Conservation (phyloP, 352 stramenopile species). For the Phytophthora colocasiae region DNA sequence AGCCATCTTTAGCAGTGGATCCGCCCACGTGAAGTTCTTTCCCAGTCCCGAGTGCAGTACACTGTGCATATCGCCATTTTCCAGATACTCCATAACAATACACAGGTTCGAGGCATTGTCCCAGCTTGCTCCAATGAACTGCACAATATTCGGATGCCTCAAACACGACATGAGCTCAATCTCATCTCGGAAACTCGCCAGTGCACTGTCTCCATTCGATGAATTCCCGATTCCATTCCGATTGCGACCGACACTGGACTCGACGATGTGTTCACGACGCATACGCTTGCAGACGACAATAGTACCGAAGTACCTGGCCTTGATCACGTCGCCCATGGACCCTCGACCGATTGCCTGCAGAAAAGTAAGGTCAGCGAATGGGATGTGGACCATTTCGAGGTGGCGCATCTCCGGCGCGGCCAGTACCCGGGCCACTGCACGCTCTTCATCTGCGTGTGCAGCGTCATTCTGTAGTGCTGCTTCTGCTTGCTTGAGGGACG, state of each 20-base stretch:
- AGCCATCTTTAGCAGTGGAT: slow-evolving; percentile 89
- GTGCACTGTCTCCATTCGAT: slow-evolving; percentile 41
- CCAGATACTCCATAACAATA: slow-evolving; percentile 92
- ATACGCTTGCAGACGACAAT: slow-evolving; percentile 90
- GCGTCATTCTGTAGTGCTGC: slow-evolving; percentile 84
- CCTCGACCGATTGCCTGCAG: slow-evolving; percentile 80
- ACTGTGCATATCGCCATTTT: slow-evolving; percentile 90
- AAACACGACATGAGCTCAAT: slow-evolving; percentile 89
- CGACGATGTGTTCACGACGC: slow-evolving; percentile 83
- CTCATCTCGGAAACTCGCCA: slow-evolving; percentile 86
- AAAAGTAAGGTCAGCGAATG: slow-evolving; percentile 85
- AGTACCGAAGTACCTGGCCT: slow-evolving; percentile 88
- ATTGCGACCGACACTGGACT: slow-evolving; percentile 29
- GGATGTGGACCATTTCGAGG: slow-evolving; percentile 83
- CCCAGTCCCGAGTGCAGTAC: slow-evolving; percentile 85
- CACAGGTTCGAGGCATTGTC: slow-evolving; percentile 90
- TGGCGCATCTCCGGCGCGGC: slow-evolving; percentile 78
- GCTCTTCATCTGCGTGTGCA: slow-evolving; percentile 74
- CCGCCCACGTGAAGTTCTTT: slow-evolving; percentile 83
- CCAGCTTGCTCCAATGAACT: slow-evolving; percentile 91
- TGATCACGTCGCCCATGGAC: slow-evolving; percentile 90
- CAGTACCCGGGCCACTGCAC: slow-evolving; percentile 72
- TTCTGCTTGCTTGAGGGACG: slow-evolving; percentile 80
- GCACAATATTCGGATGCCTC: slow-evolving; percentile 89
- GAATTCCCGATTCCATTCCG: slow-evolving; percentile 22